Percentiles rank a stretch among this genome's conserved stretches.
These are phyloP conservation scores for Yamadazyma endophytica DNA, from an alignment of 805 yeast genomes.

Conservation along the genomic window DNA sequence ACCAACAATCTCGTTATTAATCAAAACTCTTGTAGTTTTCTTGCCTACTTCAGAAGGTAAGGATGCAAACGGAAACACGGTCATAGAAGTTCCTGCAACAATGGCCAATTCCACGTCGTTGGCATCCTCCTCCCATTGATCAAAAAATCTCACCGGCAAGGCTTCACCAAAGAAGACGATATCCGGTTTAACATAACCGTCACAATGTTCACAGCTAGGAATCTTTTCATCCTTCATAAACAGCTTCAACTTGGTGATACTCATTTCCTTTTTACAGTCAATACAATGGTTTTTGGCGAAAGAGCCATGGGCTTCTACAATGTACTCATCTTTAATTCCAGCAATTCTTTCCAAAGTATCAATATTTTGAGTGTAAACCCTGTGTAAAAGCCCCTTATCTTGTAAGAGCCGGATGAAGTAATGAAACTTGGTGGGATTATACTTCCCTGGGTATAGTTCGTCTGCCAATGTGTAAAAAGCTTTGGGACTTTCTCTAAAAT, in stretches of 20 bases:
- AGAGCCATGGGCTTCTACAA: conserved; percentile 94
- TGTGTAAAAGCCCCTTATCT: conserved; percentile 53
- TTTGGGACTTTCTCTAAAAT: conserved; percentile 66
- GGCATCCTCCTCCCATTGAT: conserved; percentile 56
- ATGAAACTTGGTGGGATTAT: conserved; percentile 80
- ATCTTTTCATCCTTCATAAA: conserved; percentile 39
- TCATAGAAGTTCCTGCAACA: conserved; percentile 88
- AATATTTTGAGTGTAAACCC: conserved; percentile 90
- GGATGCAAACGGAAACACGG: conserved; percentile 87
- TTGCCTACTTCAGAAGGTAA: conserved; percentile 61
- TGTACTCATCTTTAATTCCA: conserved; percentile 58
- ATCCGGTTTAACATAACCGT: conserved; percentile 84
- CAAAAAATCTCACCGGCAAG: conserved; percentile 68
- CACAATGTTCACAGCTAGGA: conserved; percentile 60
- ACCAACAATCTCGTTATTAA: conserved; percentile 78
- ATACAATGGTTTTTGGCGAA: conserved; percentile 84
- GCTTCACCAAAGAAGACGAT: conserved; percentile 94
- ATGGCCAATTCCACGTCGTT: conserved; percentile 63
- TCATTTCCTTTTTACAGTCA: conserved; percentile 58
- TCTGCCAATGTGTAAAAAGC: conserved; percentile 83
- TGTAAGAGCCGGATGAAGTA: conserved; percentile 63
- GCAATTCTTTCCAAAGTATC: conserved; percentile 88
- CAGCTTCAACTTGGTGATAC: conserved; percentile 39
- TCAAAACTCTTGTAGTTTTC: conserved; percentile 52
- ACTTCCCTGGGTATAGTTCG: conserved; percentile 86